Conservation (phyloP, 805 yeast genomes). For the Wickerhamomyces mucosus region DNA sequence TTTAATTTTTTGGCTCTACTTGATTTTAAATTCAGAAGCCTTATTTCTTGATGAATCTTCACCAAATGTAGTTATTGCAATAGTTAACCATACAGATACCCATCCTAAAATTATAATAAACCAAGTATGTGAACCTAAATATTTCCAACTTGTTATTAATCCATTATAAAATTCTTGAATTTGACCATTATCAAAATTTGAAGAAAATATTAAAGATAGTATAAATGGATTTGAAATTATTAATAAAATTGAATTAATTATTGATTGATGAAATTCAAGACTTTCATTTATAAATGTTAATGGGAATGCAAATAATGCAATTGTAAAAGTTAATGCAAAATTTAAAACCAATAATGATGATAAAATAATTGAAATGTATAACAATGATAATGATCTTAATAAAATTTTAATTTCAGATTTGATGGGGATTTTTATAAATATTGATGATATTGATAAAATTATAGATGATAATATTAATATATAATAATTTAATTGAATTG, state of each 20-base stretch:
- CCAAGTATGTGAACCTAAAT: constrained; percentile 83
- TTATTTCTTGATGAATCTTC: too few relatives aligned
- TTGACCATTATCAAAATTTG: constrained; percentile 18
- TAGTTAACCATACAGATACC: constrained; percentile 70
- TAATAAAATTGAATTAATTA: constrained; percentile 26
- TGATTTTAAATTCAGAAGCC: too few relatives aligned
- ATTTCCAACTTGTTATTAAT: constrained; percentile 53
- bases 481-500: constrained; percentile 8
- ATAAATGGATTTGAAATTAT: constrained; percentile 44
- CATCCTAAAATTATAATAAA: constrained; percentile 62
- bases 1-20: too few relatives aligned
- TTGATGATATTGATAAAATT: constrained; percentile 13
- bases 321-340: constrained; percentile 66
- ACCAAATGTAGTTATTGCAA: too few relatives aligned
- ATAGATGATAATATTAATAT: constrained; percentile 11
- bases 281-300: constrained; percentile 42
- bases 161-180: constrained; percentile 29
- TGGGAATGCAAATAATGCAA: constrained; percentile 71
- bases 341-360: constrained; percentile 73
- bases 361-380: constrained; percentile 57
- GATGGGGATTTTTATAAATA: constrained; percentile 6
- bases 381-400: constrained; percentile 37
- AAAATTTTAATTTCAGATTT: constrained; percentile 11
- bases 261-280: neutral
- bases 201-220: constrained; percentile 22